Evolutionary conservation across 208 protist genomes (phyloP), one percentile per base, ranked within the genome.

Genomic region (Borovskyia barvae): DNA sequence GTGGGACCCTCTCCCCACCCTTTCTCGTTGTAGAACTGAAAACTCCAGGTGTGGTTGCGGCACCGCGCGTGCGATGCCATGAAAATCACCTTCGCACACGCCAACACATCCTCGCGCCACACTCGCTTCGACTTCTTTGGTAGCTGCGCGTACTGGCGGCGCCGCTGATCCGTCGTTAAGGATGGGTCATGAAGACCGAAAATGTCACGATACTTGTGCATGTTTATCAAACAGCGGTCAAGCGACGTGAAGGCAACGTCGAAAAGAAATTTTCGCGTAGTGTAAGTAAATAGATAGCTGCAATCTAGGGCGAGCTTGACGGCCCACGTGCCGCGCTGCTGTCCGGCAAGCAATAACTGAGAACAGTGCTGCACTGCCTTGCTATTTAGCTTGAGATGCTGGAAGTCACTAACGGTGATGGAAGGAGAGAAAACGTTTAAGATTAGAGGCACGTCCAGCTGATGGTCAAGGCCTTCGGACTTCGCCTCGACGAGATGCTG

Each of bases 1-100:
- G 93, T 96, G 14, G 93, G 93, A 6, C 93, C 93, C 20, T 80
- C 62, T 20, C 93, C 93, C 57, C 82, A 94, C 33, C 93, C 93
- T 22, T 77, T 78, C 58, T 97, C 93, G 50, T 82, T 72, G 64
- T 88, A 93, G 63, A 93, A 97, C 70, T 95, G 79, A 63, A 95
- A 96, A 50, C 95, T 89, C 53, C 93, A 74, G 17, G 84, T 48
- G 9, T 55, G 57, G 28, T 74, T 80, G 24, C 76, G 73, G 28
- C 51, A 47, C n/a, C 64, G 71, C 12, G 54, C 49, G 50, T 77
- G 55, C 37, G 63, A 48, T 32, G 62, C 65, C 24, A 69, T 69
- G 12, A 90, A 49, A 33, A 93, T 61, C 45, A 70, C 60, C 74
- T 86, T 75, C 0, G 85, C 82, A 63, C 78, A 91, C 57, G 85